A percentile compares a stretch with the other conserved stretches of the same genome.
phyloP scores from a whole-genome alignment of 2,329 filamentous ascomycete species.

The Tolypocladium endophyticum region DNA sequence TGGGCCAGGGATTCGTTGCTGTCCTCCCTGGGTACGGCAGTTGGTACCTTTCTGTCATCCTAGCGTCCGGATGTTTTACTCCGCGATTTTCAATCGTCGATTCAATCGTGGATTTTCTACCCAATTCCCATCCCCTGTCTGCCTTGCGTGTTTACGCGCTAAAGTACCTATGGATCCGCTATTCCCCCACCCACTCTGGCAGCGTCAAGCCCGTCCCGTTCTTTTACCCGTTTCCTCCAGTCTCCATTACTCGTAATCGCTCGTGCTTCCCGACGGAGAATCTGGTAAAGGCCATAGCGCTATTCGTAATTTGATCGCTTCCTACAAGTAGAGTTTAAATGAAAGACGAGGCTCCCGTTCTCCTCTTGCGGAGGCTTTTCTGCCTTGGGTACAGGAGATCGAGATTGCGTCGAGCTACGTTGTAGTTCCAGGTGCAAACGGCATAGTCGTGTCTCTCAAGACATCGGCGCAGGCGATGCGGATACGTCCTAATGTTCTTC shows the following conservation, averaged over 20 bases:
- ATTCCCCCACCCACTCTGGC: background rate
- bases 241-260: background rate
- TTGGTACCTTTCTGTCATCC: background rate
- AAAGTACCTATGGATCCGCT: background rate
- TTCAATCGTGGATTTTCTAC: background rate
- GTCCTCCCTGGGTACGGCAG: no score
- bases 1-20: no score
- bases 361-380: no score
- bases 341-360: no score
- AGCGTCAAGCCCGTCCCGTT: background rate
- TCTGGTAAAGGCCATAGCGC: no score
- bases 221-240: background rate
- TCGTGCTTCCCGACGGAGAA: background rate
- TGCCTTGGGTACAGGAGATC: no score
- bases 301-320: no score
- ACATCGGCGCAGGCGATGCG: background rate
- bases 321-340: no score
- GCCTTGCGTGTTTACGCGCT: no score
- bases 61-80: background rate
- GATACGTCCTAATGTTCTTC: background rate
- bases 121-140: background rate
- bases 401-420: no score
- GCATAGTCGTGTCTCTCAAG: background rate
- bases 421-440: no score
- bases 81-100: background rate